phyloP scores from a whole-genome alignment of 108 stramenopile species.

The Parietichytrium sp. region DNA sequence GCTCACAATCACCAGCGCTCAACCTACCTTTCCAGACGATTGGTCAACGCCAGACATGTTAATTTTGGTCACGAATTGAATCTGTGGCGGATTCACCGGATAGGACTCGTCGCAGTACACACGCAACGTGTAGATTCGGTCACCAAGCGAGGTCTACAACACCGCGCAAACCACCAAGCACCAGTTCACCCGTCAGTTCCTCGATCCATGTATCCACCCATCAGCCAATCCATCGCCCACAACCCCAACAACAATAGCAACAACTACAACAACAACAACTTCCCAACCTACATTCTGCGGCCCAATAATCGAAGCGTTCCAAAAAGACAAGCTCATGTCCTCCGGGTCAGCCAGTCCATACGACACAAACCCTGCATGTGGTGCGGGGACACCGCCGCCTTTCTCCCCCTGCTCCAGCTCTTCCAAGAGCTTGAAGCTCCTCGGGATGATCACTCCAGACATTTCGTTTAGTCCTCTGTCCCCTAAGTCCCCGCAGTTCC shows the following conservation, averaged over 20 bases:
- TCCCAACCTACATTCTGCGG: too few relatives aligned
- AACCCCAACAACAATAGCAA: too few relatives aligned
- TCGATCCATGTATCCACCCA: too few relatives aligned
- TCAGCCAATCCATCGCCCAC: too few relatives aligned
- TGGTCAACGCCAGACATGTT: constrained; percentile 16
- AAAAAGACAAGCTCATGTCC: background rate
- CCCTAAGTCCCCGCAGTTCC: too few relatives aligned
- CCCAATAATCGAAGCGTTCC: constrained; percentile 29
- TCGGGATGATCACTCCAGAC: too few relatives aligned
- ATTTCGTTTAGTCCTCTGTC: too few relatives aligned
- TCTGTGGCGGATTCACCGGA: constrained; percentile 28
- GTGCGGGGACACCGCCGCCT: constrained; percentile 24
- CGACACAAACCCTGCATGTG: constrained; percentile 11
- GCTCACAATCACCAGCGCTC: too few relatives aligned
- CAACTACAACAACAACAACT: too few relatives aligned
- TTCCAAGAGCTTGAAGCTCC: constrained; percentile 19
- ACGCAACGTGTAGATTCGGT: background rate
- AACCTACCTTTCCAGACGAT: background rate
- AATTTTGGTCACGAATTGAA: background rate
- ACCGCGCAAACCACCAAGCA: too few relatives aligned
- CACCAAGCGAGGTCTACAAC: background rate
- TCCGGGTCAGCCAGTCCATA: constrained; percentile 32
- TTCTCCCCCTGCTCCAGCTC: constrained; percentile 37
- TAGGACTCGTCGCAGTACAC: constrained; percentile 38
- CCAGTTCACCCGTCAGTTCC: too few relatives aligned